Percentiles rank a stretch among this genome's conserved stretches.
These are phyloP conservation scores for Suillus occidentalis DNA, from an alignment of 768 basidiomycete species.

Conservation along the genomic window DNA sequence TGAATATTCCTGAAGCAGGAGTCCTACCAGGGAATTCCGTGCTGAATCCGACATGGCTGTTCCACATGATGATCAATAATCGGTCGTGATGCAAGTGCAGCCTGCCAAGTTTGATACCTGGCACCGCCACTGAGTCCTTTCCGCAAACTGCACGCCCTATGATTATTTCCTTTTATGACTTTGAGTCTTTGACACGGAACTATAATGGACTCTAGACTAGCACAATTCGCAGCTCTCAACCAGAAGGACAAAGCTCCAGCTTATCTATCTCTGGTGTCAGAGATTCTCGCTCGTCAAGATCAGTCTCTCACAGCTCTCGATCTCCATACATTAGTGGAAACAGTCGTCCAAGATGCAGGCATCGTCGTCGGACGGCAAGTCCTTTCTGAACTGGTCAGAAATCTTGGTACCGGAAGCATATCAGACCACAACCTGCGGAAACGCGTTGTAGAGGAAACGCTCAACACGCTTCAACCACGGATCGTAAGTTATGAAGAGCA, in stretches of 20 bases:
- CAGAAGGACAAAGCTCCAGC: constrained; percentile 87
- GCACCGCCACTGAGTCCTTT: background rate
- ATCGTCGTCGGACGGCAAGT: constrained; percentile 89
- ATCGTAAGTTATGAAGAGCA: constrained; percentile 95
- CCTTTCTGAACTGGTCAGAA: constrained; percentile 78
- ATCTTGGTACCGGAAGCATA: constrained; percentile 56
- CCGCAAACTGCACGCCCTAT: background rate
- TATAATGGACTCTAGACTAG: constrained; percentile 67
- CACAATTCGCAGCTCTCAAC: constrained; percentile 58
- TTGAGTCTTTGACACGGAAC: background rate
- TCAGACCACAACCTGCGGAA: constrained; percentile 60
- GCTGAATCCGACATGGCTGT: background rate
- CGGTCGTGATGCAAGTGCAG: background rate
- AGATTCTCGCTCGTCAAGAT: constrained; percentile 56
- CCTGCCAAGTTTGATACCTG: too few relatives aligned
- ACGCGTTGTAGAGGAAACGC: constrained; percentile 72
- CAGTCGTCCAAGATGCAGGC: constrained; percentile 76
- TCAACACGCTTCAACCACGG: constrained; percentile 69
- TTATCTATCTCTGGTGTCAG: constrained; percentile 67
- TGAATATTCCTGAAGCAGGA: background rate
- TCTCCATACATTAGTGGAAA: constrained; percentile 72
- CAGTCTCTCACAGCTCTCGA: constrained; percentile 47
- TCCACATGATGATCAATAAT: background rate
- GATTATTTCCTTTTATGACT: constrained; percentile 8
- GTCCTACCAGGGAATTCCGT: background rate